Percentiles rank a stretch among this genome's conserved stretches.
phyloP scores from a whole-genome alignment of 2,329 filamentous ascomycete species.

The Tolypocladium capitatum region DNA sequence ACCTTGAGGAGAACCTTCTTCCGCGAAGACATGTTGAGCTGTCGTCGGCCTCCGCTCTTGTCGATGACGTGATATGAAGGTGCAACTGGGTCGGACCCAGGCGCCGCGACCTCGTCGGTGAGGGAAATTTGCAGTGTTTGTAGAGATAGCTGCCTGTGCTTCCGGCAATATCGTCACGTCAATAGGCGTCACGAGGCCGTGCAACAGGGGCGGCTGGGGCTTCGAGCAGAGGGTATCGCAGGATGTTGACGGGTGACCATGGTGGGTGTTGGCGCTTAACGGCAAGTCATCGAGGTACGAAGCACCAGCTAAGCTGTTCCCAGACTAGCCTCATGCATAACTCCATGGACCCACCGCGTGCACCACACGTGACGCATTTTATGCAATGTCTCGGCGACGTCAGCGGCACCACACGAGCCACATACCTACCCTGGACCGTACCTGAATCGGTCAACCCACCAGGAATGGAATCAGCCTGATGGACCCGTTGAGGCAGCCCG shows the following conservation, averaged over 20 bases:
- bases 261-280: not conserved
- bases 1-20: conserved; percentile 92
- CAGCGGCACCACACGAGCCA: not conserved
- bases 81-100: not conserved
- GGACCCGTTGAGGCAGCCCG: conserved; percentile 8
- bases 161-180: not conserved
- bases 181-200: not conserved
- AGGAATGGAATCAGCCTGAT: conserved; percentile 9
- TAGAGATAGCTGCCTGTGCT: not conserved
- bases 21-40: conserved; percentile 54
- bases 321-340: not conserved
- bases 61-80: not conserved
- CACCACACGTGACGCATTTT: conserved; percentile 4
- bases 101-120: not conserved
- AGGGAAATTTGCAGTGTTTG: not conserved
- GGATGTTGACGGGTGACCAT: not conserved
- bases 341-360: not conserved
- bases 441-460: not conserved
- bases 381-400: not conserved
- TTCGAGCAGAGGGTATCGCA: not conserved
- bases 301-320: not conserved
- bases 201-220: not conserved
- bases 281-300: too few species aligned
- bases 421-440: not conserved
- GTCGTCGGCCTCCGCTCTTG: conserved; percentile 9